phyloP scores from a whole-genome alignment of 768 basidiomycete genomes.

The Russula brevipes region DNA sequence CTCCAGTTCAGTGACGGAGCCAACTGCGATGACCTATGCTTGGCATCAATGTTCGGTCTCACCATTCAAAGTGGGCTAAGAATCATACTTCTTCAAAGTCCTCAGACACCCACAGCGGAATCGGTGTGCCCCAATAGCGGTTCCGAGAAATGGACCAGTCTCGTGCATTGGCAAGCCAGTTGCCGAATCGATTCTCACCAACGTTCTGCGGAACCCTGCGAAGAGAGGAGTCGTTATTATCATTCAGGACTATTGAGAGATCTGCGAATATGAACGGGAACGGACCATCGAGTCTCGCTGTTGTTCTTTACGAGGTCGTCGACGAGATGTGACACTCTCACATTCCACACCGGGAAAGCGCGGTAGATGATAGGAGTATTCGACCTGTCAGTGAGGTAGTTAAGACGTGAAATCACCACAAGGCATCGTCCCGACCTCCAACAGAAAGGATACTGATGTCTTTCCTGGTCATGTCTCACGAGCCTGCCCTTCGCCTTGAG shows the following conservation, averaged over 20 bases:
- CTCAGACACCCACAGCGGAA: slow-evolving; percentile 93
- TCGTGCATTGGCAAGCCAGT: slow-evolving; percentile 96
- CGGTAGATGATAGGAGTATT: slow-evolving; percentile 94
- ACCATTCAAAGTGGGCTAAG: not conserved
- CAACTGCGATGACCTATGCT: slow-evolving; percentile 35
- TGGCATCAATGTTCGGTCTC: not conserved
- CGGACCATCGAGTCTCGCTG: slow-evolving; percentile 80
- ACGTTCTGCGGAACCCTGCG: slow-evolving; percentile 85
- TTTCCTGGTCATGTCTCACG: slow-evolving; percentile 79
- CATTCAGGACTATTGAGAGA: not conserved
- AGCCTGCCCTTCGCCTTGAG: slow-evolving; percentile 84
- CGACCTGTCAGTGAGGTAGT: slow-evolving; percentile 48
- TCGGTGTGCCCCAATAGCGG: slow-evolving; percentile 97
- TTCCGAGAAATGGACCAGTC: slow-evolving; percentile 99
- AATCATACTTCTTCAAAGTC: slow-evolving; percentile 76
- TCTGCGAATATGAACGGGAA: not conserved
- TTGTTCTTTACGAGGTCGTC: slow-evolving; percentile 90
- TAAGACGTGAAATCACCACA: slow-evolving; percentile 2
- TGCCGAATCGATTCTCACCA: slow-evolving; percentile 90
- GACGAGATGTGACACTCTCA: slow-evolving; percentile 78
- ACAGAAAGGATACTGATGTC: slow-evolving; percentile 94
- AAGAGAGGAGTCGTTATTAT: not conserved
- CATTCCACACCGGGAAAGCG: slow-evolving; percentile 94
- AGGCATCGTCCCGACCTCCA: slow-evolving; percentile 64
- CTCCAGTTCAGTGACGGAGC: slow-evolving; percentile 87